Base-by-base conservation (phyloP, 75 land plant genomes). In the Pinus taeda region DNA sequence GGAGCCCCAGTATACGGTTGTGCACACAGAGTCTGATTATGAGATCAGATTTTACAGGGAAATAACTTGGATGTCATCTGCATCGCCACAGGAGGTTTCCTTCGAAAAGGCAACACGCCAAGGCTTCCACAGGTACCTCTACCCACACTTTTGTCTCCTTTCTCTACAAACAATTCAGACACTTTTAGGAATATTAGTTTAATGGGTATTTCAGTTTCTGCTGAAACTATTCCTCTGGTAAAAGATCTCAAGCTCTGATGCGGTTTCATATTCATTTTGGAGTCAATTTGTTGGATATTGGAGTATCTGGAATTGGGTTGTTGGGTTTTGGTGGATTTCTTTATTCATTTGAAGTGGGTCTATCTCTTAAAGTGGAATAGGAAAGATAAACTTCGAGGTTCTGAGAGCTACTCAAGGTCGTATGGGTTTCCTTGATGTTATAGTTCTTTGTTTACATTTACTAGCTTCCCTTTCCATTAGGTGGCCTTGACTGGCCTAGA, bases 11-110 rank as follows among this genome's bases (percentile, higher is more conserved):
- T 94, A 78, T 78, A 82, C 86, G 3, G 85, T 90, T 26, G 87
- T 92, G 57, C 95, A 92, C 76, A 18, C 78, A 15, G 97, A 92
- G 76, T 92, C 95, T 17, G 88, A 89, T 58, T 94, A 92, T 71
- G 97, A 94, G 75, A 74, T 94, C 63, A 79, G 97, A 56, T 59
- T 81, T 63, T 92, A 92, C 82, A 75, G 88, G 60, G 76, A 84
- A 13, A 58, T 88, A 9, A 66, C 84, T 0, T 94, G 97, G 97
- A 90, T 92, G 83, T 76, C 88, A 14, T 82, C 97, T 11, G 53
- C 36, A 12, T 74, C 81, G 2, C 78, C 83, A 36, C 73, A 74
- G 15, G 83, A 87, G 14, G 60, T 90, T 74, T 94, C 97, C 83
- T 94, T 94, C 75, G 79, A 73, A 53, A 85, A 84, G 64, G 93